Evolutionary conservation across 1,284 basidiomycete species (phyloP).

Genomic region (Marasmius sp.): DNA sequence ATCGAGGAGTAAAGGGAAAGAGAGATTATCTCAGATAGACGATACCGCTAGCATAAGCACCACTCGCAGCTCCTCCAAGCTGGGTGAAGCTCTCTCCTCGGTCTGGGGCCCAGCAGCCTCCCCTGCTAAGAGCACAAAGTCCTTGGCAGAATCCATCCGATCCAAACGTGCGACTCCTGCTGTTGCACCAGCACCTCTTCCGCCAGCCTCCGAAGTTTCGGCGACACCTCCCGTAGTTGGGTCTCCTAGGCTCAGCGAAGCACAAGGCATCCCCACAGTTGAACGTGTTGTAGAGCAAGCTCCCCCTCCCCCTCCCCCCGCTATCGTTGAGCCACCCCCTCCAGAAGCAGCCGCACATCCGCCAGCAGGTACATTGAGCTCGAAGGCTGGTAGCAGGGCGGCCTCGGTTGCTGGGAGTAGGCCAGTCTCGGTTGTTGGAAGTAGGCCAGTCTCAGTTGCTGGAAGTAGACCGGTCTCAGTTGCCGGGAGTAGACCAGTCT

Average conservation of each 20-base stretch:
- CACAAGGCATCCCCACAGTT: not conserved
- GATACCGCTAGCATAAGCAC: slow-evolving; percentile 7
- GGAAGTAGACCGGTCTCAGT: not conserved
- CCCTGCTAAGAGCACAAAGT: slow-evolving; percentile 1
- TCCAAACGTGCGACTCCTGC: not conserved
- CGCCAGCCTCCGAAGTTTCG: not conserved
- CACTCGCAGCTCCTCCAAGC: slow-evolving; percentile 13
- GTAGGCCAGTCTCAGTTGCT: not conserved
- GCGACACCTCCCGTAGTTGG: not conserved
- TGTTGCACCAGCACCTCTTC: slow-evolving; percentile 7
- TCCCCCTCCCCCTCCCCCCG: not conserved
- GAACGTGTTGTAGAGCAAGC: not conserved
- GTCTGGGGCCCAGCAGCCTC: slow-evolving; percentile 15
- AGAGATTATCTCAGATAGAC: slow-evolving; percentile 8
- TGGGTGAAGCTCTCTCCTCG: slow-evolving; percentile 17
- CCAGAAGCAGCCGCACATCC: slow-evolving; percentile 6
- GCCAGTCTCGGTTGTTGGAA: not conserved
- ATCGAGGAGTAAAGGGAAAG: slow-evolving; percentile 16
- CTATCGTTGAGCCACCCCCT: slow-evolving; percentile 10
- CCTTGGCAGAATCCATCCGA: not conserved
- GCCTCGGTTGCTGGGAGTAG: not conserved
- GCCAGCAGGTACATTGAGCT: not conserved
- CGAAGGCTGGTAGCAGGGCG: slow-evolving; percentile 1
- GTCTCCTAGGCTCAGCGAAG: not conserved
- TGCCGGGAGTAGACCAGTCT: not conserved